Evolutionary conservation across 225 moss, liverwort and hornwort genomes (phyloP).

Genomic region (Sphagnum contortum): DNA sequence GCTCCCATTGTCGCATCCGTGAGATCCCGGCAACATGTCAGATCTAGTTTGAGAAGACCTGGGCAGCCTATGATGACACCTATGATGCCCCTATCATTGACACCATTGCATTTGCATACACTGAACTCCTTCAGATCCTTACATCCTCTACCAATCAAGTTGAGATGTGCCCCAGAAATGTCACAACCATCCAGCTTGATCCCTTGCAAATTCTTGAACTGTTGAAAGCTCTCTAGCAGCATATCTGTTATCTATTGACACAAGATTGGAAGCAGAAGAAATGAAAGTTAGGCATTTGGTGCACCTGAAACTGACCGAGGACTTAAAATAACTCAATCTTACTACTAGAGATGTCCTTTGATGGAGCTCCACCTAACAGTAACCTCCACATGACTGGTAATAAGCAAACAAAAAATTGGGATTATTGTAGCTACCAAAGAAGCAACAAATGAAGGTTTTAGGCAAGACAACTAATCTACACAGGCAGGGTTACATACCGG

Average conservation of each 20-base stretch:
- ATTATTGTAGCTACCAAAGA: too few species aligned
- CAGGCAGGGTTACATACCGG: constrained; percentile 15
- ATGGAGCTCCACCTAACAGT: too few species aligned
- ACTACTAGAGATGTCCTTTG: too few species aligned
- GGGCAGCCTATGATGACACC: constrained; percentile 47
- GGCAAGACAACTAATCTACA: too few species aligned
- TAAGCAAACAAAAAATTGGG: too few species aligned
- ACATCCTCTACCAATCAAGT: constrained; percentile 67
- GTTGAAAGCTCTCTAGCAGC: constrained; percentile 41
- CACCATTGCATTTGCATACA: constrained; percentile 72
- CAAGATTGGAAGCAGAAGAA: too few species aligned
- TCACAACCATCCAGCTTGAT: constrained; percentile 72
- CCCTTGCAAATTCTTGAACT: constrained; percentile 49
- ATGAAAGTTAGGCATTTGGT: too few species aligned
- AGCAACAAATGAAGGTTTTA: too few species aligned
- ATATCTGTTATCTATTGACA: constrained; percentile 44
- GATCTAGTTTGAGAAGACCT: constrained; percentile 58
- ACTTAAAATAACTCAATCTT: too few species aligned
- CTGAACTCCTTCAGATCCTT: constrained; percentile 67
- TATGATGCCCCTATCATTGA: constrained; percentile 54
- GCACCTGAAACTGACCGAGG: too few species aligned
- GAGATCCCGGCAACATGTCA: constrained; percentile 81
- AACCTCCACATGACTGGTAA: too few species aligned
- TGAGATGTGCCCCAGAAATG: constrained; percentile 42
- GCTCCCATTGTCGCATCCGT: constrained; percentile 52